Base-by-base conservation (phyloP, 2,329 filamentous ascomycete species). In the Fusarium brachygibbosum region DNA sequence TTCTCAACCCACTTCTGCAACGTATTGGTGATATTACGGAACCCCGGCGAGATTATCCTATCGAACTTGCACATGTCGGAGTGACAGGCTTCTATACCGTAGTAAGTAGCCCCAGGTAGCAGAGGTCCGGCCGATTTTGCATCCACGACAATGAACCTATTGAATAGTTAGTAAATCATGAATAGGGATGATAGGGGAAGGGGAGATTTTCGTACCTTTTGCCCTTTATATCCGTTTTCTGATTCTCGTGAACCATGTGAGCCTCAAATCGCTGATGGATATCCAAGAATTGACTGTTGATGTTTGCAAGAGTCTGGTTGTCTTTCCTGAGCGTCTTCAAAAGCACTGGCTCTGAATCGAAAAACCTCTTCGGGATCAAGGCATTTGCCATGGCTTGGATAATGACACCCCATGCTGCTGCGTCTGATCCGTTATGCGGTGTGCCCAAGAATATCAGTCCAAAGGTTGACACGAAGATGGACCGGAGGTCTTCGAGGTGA, bases 391-490 rank as follows among this genome's bases (percentile, higher is more conserved):
- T 91, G 67, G 85, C 86, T 77, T 93, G 90, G 34, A 93, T 80
- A 56, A 91, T 81, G 13, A 85, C 79, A 0, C 88, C 91, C 90
- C 90, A 93, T 71, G 87, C 85, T 2, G 91, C 91, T 3, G 90
- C 79, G 66, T 90, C 89, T 3, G 90, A 88, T 11, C 91, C 91
- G 19, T 85, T 87, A 76, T 94, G 92, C 9, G 92, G 92, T 16
- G 92, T 94, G 16, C 91, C 92, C 29, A 94, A 83, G 76, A 94
- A 94, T 34, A 94, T 83, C 59, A 94, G 87, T 25, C 89, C 92
- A 74, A 90, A 94, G 0, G 92, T 94, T 1, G 90, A 93, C 12
- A 93, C 85, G 70, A 87, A 93, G 53, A 93, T 87, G 13, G 90
- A 90, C 21, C 90, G 86, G 35, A 88, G 84, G 57, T 91, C 85